These are phyloP conservation scores for Crassisporium funariophilum DNA, from an alignment of 768 basidiomycete species.

Conservation along the genomic window DNA sequence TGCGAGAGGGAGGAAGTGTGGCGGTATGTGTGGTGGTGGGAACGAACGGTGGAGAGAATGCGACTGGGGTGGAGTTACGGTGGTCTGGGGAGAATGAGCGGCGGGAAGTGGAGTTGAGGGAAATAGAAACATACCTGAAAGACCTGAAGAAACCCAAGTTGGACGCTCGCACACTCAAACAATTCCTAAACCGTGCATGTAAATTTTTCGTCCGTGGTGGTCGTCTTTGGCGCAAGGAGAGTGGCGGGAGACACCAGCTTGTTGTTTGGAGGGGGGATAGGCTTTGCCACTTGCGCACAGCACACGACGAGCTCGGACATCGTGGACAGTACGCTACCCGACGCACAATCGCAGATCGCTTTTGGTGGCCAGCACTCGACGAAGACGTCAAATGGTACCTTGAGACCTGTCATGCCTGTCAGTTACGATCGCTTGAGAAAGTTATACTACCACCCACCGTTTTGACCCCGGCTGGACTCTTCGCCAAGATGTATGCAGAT, in stretches of 20 bases:
- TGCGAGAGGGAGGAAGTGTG: too few species aligned
- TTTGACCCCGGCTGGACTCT: constrained; percentile 22
- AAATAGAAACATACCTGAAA: constrained; percentile 12
- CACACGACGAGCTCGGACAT: constrained; percentile 27
- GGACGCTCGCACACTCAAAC: neutral
- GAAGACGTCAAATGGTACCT: constrained; percentile 29
- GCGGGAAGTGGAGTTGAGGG: constrained; percentile 11
- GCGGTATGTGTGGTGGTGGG: too few species aligned
- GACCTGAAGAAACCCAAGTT: constrained; percentile 1
- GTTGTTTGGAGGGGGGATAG: constrained; percentile 8
- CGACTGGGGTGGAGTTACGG: constrained; percentile 5
- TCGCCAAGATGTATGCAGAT: constrained; percentile 33
- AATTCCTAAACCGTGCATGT: constrained; percentile 3
- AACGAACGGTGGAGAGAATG: neutral
- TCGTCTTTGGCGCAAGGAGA: constrained; percentile 12
- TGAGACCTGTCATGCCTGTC: constrained; percentile 38
- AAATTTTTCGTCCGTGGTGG: constrained; percentile 10
- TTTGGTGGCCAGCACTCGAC: constrained; percentile 23
- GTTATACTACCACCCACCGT: constrained; percentile 26
- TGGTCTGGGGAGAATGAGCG: neutral
- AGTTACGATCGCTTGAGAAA: constrained; percentile 21
- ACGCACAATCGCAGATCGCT: constrained; percentile 13
- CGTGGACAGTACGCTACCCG: constrained; percentile 20
- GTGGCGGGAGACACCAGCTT: constrained; percentile 15
- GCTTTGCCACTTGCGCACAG: constrained; percentile 12